phyloP scores from a whole-genome alignment of 2,329 filamentous ascomycete species.

The Aspergillus viridinutans region DNA sequence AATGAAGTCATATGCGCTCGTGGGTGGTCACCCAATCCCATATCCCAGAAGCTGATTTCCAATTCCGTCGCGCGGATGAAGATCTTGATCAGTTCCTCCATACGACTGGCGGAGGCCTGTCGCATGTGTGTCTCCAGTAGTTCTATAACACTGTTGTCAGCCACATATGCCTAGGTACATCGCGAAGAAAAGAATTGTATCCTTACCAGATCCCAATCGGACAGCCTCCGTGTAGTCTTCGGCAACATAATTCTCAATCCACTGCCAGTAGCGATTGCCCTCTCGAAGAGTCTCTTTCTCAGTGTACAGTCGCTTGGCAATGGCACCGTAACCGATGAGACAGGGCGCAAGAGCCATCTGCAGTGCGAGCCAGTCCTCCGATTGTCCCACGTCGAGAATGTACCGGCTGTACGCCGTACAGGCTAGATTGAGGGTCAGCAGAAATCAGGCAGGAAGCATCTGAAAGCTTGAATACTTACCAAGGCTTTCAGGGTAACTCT shows the following conservation, averaged over 20 bases:
- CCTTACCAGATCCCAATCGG: conserved; percentile 62
- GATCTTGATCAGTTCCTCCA: conserved; percentile 78
- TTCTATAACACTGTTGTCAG: conserved; percentile 42
- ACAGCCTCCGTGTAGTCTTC: conserved; percentile 75
- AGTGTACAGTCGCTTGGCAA: conserved; percentile 66
- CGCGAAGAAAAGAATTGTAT: background rate
- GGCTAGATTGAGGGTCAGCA: conserved; percentile 41
- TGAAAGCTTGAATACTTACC: conserved; percentile 43
- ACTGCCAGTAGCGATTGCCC: conserved; percentile 76
- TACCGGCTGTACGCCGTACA: conserved; percentile 81
- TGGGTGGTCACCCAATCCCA: conserved; percentile 46
- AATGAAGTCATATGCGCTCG: background rate
- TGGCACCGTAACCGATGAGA: conserved; percentile 79
- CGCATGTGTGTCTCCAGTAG: conserved; percentile 71
- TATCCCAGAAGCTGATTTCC: conserved; percentile 72
- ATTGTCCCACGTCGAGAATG: conserved; percentile 82
- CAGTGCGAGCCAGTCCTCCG: conserved; percentile 81
- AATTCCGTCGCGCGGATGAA: conserved; percentile 83
- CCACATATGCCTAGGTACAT: background rate
- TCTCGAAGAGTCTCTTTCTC: conserved; percentile 58
- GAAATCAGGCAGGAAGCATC: background rate
- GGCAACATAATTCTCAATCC: conserved; percentile 85
- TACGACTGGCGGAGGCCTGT: conserved; percentile 66
- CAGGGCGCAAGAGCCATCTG: conserved; percentile 83
- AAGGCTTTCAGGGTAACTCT: conserved; percentile 68